A percentile compares a stretch with the other conserved stretches of the same genome.
phyloP scores from a whole-genome alignment of 768 basidiomycete genomes.

The Trametes meyenii region DNA sequence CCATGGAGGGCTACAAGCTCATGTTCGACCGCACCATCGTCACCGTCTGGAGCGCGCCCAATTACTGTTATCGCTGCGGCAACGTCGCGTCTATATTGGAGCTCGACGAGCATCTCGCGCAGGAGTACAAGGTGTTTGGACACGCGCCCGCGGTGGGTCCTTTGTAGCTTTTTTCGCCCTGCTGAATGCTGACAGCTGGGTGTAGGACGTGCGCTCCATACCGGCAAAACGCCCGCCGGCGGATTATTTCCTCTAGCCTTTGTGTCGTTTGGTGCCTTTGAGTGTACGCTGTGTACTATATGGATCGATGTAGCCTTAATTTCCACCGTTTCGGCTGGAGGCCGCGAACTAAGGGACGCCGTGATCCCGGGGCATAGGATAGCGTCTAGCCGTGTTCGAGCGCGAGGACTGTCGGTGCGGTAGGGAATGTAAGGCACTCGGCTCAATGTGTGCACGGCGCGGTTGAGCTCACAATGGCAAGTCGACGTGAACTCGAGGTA shows the following conservation, averaged over 20 bases:
- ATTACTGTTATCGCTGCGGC: slow-evolving; percentile 98
- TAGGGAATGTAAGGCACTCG: too few relatives aligned
- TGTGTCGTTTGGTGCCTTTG: not conserved
- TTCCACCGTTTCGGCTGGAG: too few relatives aligned
- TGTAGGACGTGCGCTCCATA: slow-evolving; percentile 77
- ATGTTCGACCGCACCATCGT: slow-evolving; percentile 97
- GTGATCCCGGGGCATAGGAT: too few relatives aligned
- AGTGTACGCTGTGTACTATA: slow-evolving; percentile 14
- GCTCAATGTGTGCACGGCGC: too few relatives aligned
- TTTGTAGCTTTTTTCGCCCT: not conserved
- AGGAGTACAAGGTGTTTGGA: slow-evolving; percentile 95
- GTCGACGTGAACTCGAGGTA: too few relatives aligned
- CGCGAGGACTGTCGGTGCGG: too few relatives aligned
- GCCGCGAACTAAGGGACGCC: too few relatives aligned
- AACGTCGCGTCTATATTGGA: slow-evolving; percentile 95
- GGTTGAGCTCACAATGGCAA: too few relatives aligned
- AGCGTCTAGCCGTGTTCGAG: too few relatives aligned
- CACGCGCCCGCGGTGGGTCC: slow-evolving; percentile 81
- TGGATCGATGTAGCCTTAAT: slow-evolving; percentile 15
- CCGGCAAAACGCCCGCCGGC: slow-evolving; percentile 85
- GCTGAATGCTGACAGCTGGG: slow-evolving; percentile 7
- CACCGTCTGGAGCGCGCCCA: slow-evolving; percentile 98
- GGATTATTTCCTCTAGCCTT: slow-evolving; percentile 74
- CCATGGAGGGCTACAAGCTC: slow-evolving; percentile 96
- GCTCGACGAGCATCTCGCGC: slow-evolving; percentile 88